A percentile compares a stretch with the other conserved stretches of the same genome.
These are phyloP conservation scores for Pseudocercospora crystallina DNA, from an alignment of 2,329 filamentous ascomycete species.

Conservation along the genomic window DNA sequence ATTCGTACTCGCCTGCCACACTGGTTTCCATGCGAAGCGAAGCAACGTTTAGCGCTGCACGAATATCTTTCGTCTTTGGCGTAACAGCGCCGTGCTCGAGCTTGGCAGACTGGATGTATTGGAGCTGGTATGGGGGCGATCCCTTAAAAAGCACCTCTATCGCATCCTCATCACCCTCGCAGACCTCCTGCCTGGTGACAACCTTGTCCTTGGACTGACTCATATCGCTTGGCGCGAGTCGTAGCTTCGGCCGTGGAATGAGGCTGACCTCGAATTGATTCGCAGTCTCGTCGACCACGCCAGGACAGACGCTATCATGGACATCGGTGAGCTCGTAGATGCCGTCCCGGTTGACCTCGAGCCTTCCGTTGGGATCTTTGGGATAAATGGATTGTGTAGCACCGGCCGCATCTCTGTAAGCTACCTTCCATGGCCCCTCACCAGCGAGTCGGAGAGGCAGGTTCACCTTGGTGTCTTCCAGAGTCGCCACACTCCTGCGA, in stretches of 20 bases:
- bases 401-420: constrained; percentile 57
- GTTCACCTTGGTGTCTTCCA: constrained; percentile 72
- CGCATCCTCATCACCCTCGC: constrained; percentile 89
- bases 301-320: constrained; percentile 76
- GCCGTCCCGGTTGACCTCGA: constrained; percentile 48
- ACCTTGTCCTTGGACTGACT: constrained; percentile 54
- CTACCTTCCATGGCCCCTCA: constrained; percentile 78
- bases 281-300: constrained; percentile 71
- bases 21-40: constrained; percentile 83
- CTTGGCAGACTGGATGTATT: constrained; percentile 77
- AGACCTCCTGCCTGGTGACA: constrained; percentile 77
- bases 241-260: constrained; percentile 75
- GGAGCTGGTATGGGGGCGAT: constrained; percentile 75
- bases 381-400: constrained; percentile 41
- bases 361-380: constrained; percentile 35
- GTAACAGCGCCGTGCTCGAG: constrained; percentile 65
- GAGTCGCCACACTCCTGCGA: constrained; percentile 69
- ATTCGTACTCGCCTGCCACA: constrained; percentile 79
- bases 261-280: constrained; percentile 78
- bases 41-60: constrained; percentile 72
- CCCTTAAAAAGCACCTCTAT: constrained; percentile 79
- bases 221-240: constrained; percentile 61
- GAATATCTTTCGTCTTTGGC: constrained; percentile 66
- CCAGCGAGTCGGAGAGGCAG: constrained; percentile 84
- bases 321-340: constrained; percentile 79